phyloP scores from a whole-genome alignment of 2,329 filamentous ascomycete genomes.

The Verticillium dahliae region DNA sequence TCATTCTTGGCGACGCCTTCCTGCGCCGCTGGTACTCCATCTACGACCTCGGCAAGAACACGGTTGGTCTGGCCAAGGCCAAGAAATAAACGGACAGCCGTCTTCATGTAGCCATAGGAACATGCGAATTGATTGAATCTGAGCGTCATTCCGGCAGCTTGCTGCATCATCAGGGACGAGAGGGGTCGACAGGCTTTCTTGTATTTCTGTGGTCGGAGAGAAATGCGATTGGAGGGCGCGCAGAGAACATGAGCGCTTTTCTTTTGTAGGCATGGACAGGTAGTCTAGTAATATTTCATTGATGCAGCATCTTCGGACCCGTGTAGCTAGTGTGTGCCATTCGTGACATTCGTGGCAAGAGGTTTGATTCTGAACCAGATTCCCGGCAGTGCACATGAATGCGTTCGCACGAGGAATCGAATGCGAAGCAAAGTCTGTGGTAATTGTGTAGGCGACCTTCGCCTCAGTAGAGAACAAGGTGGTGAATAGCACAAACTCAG shows the following conservation, averaged over 20 bases:
- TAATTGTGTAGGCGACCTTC: too few species aligned
- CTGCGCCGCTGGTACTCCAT: conserved; percentile 88
- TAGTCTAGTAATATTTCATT: background rate
- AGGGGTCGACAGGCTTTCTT: background rate
- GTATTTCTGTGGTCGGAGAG: background rate
- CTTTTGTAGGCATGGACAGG: background rate
- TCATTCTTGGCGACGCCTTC: conserved; percentile 87
- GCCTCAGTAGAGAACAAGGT: too few species aligned
- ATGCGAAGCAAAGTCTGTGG: too few species aligned
- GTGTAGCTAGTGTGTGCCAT: background rate
- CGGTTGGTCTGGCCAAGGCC: conserved; percentile 82
- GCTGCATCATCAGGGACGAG: background rate
- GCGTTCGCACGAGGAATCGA: too few species aligned
- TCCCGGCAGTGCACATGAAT: too few species aligned
- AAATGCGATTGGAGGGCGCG: background rate
- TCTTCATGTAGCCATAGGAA: background rate
- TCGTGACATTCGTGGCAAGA: too few species aligned
- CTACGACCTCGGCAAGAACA: conserved; percentile 86
- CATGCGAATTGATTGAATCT: background rate
- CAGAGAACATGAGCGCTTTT: background rate
- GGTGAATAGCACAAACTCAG: too few species aligned
- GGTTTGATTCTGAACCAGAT: too few species aligned
- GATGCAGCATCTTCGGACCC: too few species aligned
- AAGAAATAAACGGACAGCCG: conserved; percentile 38
- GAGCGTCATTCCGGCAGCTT: background rate